Conservation (phyloP, 352 stramenopile species). For the Globisporangium perplexum region DNA sequence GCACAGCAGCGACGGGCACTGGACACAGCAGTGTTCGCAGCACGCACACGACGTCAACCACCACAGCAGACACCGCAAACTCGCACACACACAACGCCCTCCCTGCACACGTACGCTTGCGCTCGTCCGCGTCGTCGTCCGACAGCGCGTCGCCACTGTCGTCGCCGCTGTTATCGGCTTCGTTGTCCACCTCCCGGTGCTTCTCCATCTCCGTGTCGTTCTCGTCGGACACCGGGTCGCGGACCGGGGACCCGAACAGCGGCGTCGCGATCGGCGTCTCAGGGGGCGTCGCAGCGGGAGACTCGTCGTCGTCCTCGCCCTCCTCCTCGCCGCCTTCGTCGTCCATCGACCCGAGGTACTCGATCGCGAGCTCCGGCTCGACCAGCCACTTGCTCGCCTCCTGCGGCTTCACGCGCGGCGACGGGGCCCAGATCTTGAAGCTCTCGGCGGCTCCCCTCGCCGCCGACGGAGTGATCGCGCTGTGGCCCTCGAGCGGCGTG, state of each 20-base stretch:
- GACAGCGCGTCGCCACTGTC: constrained; percentile 31
- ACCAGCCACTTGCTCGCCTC: constrained; percentile 82
- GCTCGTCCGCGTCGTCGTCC: constrained; percentile 39
- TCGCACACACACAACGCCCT: too few relatives aligned
- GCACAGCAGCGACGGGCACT: constrained; percentile 18
- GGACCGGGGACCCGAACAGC: constrained; percentile 57
- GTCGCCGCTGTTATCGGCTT: constrained; percentile 20
- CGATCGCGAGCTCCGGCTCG: constrained; percentile 66
- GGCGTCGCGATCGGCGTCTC: constrained; percentile 70
- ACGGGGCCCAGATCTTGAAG: constrained; percentile 79
- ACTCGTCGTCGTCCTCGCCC: constrained; percentile 70
- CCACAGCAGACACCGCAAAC: not conserved
- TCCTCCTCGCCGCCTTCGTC: constrained; percentile 51
- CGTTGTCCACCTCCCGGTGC: constrained; percentile 14
- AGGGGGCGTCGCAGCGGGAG: constrained; percentile 47
- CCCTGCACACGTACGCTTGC: constrained; percentile 13
- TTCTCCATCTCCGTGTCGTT: constrained; percentile 34
- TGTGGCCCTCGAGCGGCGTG: constrained; percentile 50
- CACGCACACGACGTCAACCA: not conserved
- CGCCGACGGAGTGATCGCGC: constrained; percentile 33
- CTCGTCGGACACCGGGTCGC: constrained; percentile 32
- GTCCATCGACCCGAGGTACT: constrained; percentile 79
- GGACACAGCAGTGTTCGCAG: not conserved
- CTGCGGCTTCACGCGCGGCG: constrained; percentile 58
- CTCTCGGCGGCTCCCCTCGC: constrained; percentile 20